Base-by-base conservation (phyloP, 164 flowering plant genomes). In the Nymphaea thermarum region DNA sequence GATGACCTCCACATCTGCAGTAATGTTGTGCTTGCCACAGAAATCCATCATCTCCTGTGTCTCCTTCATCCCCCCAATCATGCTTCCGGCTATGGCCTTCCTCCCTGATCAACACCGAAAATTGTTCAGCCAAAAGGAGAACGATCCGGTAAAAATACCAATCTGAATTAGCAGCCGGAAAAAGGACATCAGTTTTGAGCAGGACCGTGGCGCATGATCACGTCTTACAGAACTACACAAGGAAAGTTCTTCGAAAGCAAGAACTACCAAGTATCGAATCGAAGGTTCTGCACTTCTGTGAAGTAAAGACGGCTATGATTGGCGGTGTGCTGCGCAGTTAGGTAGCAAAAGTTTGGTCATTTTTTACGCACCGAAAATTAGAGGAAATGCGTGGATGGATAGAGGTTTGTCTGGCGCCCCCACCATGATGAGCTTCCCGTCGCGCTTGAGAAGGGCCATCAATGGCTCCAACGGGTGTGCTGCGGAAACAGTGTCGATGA, bases 41-140 rank as follows among this genome's bases (percentile, higher is more conserved):
- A 84, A 86, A 70, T 84, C 84, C 2, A 83, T 63, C 89, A 85
- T 85, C 73, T 85, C 85, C 64, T 83, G 87, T 2, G 85, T 85
- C 77, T 85, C 89, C 65, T 84, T 84, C 73, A 84, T 44, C 4
- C 90, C 90, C 43, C 90, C 90, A 16, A 76, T 72, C 43, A 4
- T 6, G 53, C 85, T 82, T 6, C 90, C 87, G 3, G 60, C 80
- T 18, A 86, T 71, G 2, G 55, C 41, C 70, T 84, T 86, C 76
- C 86, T 81, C 62, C 88, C 88, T 82, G 70, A 43, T 25, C 36
- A 25, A 25, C 36, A 25, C 36, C 36, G 1, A 25, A 25, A 25
- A 25, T 25, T 25, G 36, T 25, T 25, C 36, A 25, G 36, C 36
- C 36, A 25, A 25, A 25, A 25, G 1, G 36, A 25, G 36, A 25